Evolutionary conservation across 305 asterid species (phyloP).

Genomic region (Plantago coronopus): DNA sequence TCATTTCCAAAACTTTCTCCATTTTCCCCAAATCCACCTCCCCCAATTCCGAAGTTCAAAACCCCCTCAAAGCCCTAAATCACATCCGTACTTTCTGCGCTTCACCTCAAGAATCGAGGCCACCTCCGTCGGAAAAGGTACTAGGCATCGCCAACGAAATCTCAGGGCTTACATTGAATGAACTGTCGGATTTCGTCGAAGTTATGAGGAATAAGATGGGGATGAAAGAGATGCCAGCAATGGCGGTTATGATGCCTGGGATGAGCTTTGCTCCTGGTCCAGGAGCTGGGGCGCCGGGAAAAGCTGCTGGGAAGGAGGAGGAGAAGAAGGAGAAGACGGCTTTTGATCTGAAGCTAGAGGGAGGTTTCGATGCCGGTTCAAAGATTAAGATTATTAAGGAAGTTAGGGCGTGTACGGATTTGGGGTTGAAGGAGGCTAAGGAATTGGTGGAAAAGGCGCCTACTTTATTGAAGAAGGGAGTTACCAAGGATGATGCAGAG

Average conservation of each 20-base stretch:
- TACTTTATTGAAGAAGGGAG: slow-evolving; percentile 88
- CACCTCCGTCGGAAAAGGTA: slow-evolving; percentile 44
- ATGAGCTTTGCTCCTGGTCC: slow-evolving; percentile 64
- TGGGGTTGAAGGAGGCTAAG: slow-evolving; percentile 95
- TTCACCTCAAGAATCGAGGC: slow-evolving; percentile 45
- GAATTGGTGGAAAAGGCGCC: slow-evolving; percentile 98
- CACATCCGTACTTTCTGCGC: slow-evolving; percentile 40
- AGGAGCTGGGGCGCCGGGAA: slow-evolving; percentile 44
- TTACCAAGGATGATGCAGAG: slow-evolving; percentile 74
- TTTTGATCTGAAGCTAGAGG: slow-evolving; percentile 90
- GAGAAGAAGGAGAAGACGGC: slow-evolving; percentile 82
- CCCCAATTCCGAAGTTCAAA: slow-evolving; percentile 19
- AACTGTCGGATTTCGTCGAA: slow-evolving; percentile 69
- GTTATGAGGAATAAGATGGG: slow-evolving; percentile 60
- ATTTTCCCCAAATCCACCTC: slow-evolving; percentile 41
- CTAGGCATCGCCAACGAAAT: slow-evolving; percentile 61
- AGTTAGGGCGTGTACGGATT: slow-evolving; percentile 77
- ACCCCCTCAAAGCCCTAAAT: slow-evolving; percentile 21
- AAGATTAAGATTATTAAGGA: slow-evolving; percentile 95
- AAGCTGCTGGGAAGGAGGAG: slow-evolving; percentile 42
- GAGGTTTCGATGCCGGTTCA: slow-evolving; percentile 65
- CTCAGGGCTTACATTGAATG: slow-evolving; percentile 62
- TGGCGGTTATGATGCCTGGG: slow-evolving; percentile 92
- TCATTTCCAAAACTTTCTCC: slow-evolving; percentile 39
- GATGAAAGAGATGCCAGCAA: slow-evolving; percentile 77